These are phyloP conservation scores for Emiliania huxleyi DNA, from an alignment of 78 protist genomes.

Conservation along the genomic window DNA sequence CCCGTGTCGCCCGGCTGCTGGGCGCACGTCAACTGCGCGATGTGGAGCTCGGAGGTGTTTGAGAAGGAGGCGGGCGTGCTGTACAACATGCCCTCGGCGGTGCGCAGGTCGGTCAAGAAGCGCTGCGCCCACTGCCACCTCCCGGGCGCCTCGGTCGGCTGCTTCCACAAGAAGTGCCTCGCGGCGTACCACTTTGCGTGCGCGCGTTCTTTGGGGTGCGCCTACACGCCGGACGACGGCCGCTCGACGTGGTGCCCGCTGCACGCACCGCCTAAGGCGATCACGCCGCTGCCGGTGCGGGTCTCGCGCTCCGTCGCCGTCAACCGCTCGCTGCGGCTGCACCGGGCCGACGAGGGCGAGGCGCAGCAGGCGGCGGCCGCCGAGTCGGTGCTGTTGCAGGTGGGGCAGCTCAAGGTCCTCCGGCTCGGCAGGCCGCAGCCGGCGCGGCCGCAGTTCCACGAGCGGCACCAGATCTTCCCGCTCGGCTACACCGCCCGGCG, in stretches of 20 bases:
- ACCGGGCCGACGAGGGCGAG: neutral
- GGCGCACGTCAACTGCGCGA: neutral
- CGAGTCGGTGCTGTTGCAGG: neutral
- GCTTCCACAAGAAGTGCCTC: neutral
- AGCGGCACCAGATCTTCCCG: neutral
- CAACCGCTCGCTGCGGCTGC: neutral
- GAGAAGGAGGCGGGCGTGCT: neutral
- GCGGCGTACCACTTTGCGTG: neutral
- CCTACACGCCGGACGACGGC: neutral
- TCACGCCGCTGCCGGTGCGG: neutral
- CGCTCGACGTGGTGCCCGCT: neutral
- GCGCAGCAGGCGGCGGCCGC: neutral
- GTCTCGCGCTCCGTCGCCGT: neutral
- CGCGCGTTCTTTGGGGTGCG: neutral
- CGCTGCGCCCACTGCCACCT: neutral
- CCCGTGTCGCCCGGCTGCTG: neutral
- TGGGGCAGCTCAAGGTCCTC: neutral
- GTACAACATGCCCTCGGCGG: neutral
- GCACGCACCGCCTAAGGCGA: neutral
- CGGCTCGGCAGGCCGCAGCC: neutral
- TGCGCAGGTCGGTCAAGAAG: neutral
- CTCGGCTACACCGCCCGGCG: neutral
- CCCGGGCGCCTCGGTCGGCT: slow-evolving; percentile 7
- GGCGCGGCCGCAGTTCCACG: neutral
- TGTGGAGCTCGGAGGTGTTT: neutral